phyloP scores from a whole-genome alignment of 306 rosid genomes.

The Ziziphus jujuba region DNA sequence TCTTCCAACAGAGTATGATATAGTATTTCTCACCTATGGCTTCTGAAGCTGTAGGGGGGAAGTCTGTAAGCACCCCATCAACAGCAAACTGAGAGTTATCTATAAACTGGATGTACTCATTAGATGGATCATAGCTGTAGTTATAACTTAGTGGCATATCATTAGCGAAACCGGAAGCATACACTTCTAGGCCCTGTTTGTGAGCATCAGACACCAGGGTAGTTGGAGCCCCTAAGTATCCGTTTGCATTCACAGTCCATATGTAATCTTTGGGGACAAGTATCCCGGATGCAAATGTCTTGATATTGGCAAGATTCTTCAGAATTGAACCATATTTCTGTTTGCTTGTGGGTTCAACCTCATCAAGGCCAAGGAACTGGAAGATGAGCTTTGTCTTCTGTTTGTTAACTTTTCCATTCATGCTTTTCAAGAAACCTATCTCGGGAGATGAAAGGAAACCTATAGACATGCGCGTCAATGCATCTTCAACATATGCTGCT shows the following conservation, averaged over 20 bases:
- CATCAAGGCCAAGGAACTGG: conserved; percentile 40
- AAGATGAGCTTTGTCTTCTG: conserved; percentile 58
- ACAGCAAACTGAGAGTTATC: conserved; percentile 60
- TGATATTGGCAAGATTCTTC: conserved; percentile 50
- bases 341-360: conserved; percentile 58
- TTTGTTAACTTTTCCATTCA: conserved; percentile 42
- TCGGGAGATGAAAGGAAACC: conserved; percentile 70
- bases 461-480: conserved; percentile 19
- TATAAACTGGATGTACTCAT: conserved; percentile 70
- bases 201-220: conserved; percentile 77
- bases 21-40: conserved; percentile 61
- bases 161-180: conserved; percentile 84
- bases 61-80: conserved; percentile 85
- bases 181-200: conserved; percentile 71
- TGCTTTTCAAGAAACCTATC: conserved; percentile 63
- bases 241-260: conserved; percentile 49
- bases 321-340: conserved; percentile 46
- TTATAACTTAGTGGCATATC: conserved; percentile 51
- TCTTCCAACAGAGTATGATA: not conserved
- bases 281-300: conserved; percentile 76
- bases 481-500: conserved; percentile 27
- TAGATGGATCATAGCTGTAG: conserved; percentile 65
- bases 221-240: conserved; percentile 56
- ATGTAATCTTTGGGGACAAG: conserved; percentile 75
- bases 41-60: conserved; percentile 65